Conservation (phyloP, 164 flowering plant genomes). For the Aristolochia fimbriata region DNA sequence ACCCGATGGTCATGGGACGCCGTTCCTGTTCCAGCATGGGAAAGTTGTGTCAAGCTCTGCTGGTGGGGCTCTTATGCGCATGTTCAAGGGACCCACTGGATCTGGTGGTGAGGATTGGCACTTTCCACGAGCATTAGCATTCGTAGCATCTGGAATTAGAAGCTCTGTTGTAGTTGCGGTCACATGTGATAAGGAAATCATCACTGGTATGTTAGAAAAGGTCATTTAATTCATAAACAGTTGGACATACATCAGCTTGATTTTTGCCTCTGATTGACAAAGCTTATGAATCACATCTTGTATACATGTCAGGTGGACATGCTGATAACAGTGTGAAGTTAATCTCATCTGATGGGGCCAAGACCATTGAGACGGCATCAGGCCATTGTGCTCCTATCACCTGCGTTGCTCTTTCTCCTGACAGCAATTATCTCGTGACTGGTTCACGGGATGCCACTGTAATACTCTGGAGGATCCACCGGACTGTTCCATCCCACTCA, state of each 20-base stretch:
- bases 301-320: conserved; percentile 66
- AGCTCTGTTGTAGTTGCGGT: conserved; percentile 71
- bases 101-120: conserved; percentile 62
- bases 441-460: conserved; percentile 87
- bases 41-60: conserved; percentile 44
- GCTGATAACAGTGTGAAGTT: conserved; percentile 80
- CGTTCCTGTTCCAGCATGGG: conserved; percentile 92
- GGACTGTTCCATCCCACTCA: conserved; percentile 27
- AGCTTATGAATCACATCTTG: background rate
- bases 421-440: conserved; percentile 78
- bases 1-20: conserved; percentile 91
- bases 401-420: conserved; percentile 75
- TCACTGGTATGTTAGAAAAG: conserved; percentile 48
- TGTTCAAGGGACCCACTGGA: conserved; percentile 69
- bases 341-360: conserved; percentile 86
- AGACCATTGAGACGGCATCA: conserved; percentile 75
- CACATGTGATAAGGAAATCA: conserved; percentile 73
- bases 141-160: conserved; percentile 75
- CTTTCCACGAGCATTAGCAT: conserved; percentile 87
- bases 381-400: conserved; percentile 96
- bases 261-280: background rate
- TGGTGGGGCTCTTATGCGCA: conserved; percentile 78
- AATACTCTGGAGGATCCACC: conserved; percentile 82
- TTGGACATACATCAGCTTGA: background rate
- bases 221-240: too few species aligned